Base-by-base conservation (phyloP, 176 grass and related monocot genomes). In the Rhipidocladum racemiflorum region DNA sequence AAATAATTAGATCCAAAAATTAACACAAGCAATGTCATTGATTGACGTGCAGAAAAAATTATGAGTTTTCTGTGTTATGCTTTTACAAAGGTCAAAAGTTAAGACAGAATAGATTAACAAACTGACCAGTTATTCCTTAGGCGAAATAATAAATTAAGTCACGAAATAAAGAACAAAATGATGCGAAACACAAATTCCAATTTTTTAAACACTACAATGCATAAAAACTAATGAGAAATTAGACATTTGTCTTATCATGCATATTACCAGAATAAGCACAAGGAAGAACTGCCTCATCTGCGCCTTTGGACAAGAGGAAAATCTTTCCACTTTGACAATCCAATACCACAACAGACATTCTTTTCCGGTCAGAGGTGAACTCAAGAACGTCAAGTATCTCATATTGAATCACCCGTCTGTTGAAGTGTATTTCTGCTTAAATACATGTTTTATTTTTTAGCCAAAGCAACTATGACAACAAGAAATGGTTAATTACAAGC, bases 301-400 rank as follows among this genome's bases (percentile, higher is more conserved):
- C 95, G 2, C 95, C 95, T 89, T 97, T 97, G 48, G 90, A 92
- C 77, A 97, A 90, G 13, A 97, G 95, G 65, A 97, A 67, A 90
- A 97, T 91, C 80, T 76, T 88, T 56, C 90, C 92, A 91, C 76
- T 90, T 32, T 97, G 84, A 85, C 82, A 93, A 70, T 97, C 92
- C 55, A 70, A 89, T 34, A 94, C 72, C 6, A 97, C 86, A 53
- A 94, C 72, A 68, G 92, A 97, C 95, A 97, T 97, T 91, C 88
- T 91, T 89, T 97, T 97, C 51, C 95, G 86, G 79, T 97, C 95
- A 89, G 95, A 97, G 85, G 95, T 97, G 61, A 97, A 97, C 82
- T 94, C 95, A 76, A 97, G 86, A 84, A 92, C 86, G 57, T 97
- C 92, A 81, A 97, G 84, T 81, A 94, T 84, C 81, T 97, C 88